These are phyloP conservation scores for Aspergillus ochraceoroseus DNA, from an alignment of 2,329 filamentous ascomycete genomes.

Conservation along the genomic window DNA sequence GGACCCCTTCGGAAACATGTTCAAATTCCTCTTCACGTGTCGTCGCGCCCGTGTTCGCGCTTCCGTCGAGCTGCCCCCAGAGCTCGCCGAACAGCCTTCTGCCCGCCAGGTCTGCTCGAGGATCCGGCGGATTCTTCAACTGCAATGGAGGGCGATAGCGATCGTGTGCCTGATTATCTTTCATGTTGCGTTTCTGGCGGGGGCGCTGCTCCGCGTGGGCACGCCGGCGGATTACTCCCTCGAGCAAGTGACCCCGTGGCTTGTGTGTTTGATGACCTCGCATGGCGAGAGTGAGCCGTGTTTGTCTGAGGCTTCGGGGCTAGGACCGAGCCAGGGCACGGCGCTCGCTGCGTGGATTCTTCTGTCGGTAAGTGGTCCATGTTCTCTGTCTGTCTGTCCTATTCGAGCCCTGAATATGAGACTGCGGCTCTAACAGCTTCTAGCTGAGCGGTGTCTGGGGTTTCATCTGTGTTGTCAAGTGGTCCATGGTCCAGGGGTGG, in stretches of 20 bases:
- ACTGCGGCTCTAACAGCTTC: too few species aligned
- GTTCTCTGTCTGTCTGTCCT: too few species aligned
- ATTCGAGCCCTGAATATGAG: too few species aligned
- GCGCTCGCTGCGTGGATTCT: neutral
- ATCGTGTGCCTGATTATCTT: neutral
- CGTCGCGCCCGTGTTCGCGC: too few species aligned
- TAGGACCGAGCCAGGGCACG: neutral
- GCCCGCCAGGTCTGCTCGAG: neutral
- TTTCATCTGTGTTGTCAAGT: too few species aligned
- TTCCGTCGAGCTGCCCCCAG: too few species aligned
- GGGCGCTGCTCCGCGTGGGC: neutral
- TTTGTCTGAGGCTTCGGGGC: neutral
- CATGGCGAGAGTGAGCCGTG: neutral
- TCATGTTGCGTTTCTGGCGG: neutral
- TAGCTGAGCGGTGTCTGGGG: too few species aligned
- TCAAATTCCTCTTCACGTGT: neutral
- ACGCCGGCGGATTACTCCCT: neutral
- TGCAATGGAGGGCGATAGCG: conserved; percentile 1
- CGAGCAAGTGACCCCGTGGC: neutral
- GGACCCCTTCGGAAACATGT: neutral
- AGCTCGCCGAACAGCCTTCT: too few species aligned
- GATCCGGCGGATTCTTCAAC: neutral
- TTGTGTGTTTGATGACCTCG: neutral
- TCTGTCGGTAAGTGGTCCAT: neutral
- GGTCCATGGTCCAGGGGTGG: too few species aligned